Evolutionary conservation across 495 filamentous ascomycete species (phyloP), one percentile per base, ranked within the genome.

Genomic region (Platismatia glauca): DNA sequence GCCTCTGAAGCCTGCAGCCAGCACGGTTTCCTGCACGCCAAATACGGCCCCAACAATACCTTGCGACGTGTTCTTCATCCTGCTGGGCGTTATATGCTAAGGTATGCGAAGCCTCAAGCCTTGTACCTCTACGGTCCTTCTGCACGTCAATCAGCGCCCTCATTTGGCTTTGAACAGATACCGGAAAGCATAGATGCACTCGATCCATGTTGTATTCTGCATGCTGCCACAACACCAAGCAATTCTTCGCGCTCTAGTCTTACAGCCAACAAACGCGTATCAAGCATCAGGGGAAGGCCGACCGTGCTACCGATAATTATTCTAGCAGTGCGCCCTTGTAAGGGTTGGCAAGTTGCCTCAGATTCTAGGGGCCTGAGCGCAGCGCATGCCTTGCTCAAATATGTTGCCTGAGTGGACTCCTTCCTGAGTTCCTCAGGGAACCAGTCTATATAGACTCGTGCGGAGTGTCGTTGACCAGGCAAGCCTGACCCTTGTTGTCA

Each of bases 401-500:
- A n/a, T n/a, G n/a, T n/a, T n/a, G n/a, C n/a, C n/a, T n/a, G n/a
- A n/a, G n/a, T n/a, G n/a, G n/a, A n/a, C n/a, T n/a, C n/a, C n/a
- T n/a, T n/a, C n/a, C n/a, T n/a, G n/a, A n/a, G n/a, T n/a, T n/a
- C n/a, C n/a, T n/a, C n/a, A n/a, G n/a, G n/a, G n/a, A n/a, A n/a
- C n/a, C n/a, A 71, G 72, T 68, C n/a, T 76, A 48, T 9, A 84
- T 71, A 4, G 39, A 58, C 8, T 72, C 59, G 59, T 82, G 79
- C 37, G 76, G 68, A 11, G 71, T 70, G 33, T 77, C 72, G 64
- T 82, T 77, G 16, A 85, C 72, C 8, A 83, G 69, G 62, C 84
- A 85, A 22, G 80, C 69, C 11, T 76, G 71, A 4, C 71, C 74
- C 2, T 63, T 67, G 12, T 68, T 66, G 66, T 84, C 74, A 57